These are phyloP conservation scores for Cymbopogon flexuosus DNA, from an alignment of 202 grass and related monocot genomes.

Conservation along the genomic window DNA sequence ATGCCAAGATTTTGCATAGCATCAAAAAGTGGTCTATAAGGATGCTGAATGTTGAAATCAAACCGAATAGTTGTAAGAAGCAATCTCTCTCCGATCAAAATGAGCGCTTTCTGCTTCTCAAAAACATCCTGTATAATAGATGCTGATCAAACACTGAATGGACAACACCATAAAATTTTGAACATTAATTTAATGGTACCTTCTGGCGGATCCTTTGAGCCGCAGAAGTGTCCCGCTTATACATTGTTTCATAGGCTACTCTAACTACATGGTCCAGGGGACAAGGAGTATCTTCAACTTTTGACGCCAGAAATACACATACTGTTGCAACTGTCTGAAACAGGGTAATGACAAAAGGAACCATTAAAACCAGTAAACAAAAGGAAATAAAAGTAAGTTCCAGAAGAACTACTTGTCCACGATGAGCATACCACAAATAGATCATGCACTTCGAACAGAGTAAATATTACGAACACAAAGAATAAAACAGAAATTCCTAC, in stretches of 20 bases:
- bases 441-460: not conserved
- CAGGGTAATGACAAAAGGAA: not conserved
- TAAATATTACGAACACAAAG: not conserved
- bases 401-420: not conserved
- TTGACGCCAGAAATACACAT: slow-evolving; percentile 73
- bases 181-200: slow-evolving; percentile 35
- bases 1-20: slow-evolving; percentile 64
- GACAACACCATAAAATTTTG: slow-evolving; percentile 12
- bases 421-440: not conserved
- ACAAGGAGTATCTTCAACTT: slow-evolving; percentile 62
- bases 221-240: slow-evolving; percentile 40
- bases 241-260: slow-evolving; percentile 56
- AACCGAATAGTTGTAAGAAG: slow-evolving; percentile 71
- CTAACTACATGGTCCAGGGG: slow-evolving; percentile 50
- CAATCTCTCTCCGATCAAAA: slow-evolving; percentile 65
- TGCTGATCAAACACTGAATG: slow-evolving; percentile 25
- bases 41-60: slow-evolving; percentile 76
- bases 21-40: slow-evolving; percentile 68
- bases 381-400: not conserved
- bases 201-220: slow-evolving; percentile 50
- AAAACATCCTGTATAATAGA: slow-evolving; percentile 50
- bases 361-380: not conserved
- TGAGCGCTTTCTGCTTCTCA: slow-evolving; percentile 56
- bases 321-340: slow-evolving; percentile 57
- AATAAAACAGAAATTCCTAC: not conserved